Conservation (phyloP, 805 yeast species). For the Candida caryicola region DNA sequence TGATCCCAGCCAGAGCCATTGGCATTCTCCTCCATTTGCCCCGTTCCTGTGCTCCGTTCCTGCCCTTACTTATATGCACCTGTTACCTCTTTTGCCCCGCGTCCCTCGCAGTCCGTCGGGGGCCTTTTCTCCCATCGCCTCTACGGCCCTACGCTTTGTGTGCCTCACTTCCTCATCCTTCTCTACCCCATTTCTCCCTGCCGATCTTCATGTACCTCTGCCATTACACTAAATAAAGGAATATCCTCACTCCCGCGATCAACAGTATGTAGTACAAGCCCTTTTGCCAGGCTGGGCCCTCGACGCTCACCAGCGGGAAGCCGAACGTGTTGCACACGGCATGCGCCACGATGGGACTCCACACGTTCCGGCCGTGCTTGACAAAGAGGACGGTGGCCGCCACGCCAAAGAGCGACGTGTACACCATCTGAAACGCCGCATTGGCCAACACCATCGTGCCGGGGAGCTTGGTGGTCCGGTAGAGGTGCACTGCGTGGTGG, state of each 20-base stretch:
- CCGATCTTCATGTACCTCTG: no score
- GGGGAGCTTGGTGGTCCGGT: slow-evolving; percentile 22
- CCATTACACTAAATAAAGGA: slow-evolving; percentile 21
- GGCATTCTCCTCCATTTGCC: no score
- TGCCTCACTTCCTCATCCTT: no score
- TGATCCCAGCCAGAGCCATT: no score
- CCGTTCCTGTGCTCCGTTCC: no score
- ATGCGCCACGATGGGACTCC: slow-evolving; percentile 61
- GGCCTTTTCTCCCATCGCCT: no score
- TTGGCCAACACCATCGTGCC: slow-evolving; percentile 29
- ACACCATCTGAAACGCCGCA: slow-evolving; percentile 52
- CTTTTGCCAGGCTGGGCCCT: slow-evolving; percentile 15
- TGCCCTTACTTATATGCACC: no score
- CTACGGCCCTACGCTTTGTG: no score
- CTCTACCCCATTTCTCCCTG: no score
- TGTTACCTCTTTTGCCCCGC: no score
- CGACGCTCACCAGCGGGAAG: slow-evolving; percentile 45
- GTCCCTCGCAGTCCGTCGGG: no score
- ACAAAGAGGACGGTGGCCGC: slow-evolving; percentile 57
- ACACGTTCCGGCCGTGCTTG: slow-evolving; percentile 46
- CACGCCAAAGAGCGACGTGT: slow-evolving; percentile 71
- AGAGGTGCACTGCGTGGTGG: slow-evolving; percentile 62
- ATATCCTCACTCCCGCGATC: slow-evolving; percentile 41
- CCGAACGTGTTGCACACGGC: slow-evolving; percentile 69
- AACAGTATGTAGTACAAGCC: slow-evolving; percentile 39